A percentile compares a stretch with the other conserved stretches of the same genome.
Conservation (phyloP, 2,329 filamentous ascomycete genomes). For the Boeremia exigua region DNA sequence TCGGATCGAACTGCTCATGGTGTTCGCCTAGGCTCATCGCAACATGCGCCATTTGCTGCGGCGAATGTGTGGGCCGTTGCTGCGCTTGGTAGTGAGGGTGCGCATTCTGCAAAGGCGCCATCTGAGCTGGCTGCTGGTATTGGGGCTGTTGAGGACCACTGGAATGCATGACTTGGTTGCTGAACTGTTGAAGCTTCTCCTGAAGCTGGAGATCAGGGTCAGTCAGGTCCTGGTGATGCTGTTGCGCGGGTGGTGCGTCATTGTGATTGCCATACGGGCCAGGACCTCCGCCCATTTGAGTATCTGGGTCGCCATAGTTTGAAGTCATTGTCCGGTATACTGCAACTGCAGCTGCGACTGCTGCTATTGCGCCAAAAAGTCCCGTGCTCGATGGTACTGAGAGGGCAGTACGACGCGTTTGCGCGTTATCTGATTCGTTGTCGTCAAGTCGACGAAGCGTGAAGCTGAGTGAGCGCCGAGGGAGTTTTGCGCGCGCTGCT, state of each 20-base stretch:
- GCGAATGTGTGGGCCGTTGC: conserved; percentile 45
- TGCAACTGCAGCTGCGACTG: conserved; percentile 18
- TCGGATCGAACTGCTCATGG: conserved; percentile 43
- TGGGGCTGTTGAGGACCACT: conserved; percentile 36
- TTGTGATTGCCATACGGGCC: conserved; percentile 47
- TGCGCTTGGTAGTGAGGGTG: conserved; percentile 46
- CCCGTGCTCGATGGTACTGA: background rate
- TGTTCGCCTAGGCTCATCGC: conserved; percentile 48
- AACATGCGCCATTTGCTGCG: conserved; percentile 49
- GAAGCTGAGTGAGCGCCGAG: conserved; percentile 30
- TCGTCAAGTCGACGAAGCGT: conserved; percentile 28
- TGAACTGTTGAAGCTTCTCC: conserved; percentile 45
- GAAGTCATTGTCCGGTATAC: conserved; percentile 34
- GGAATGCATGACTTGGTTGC: conserved; percentile 42
- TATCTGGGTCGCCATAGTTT: conserved; percentile 43
- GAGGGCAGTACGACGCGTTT: conserved; percentile 10
- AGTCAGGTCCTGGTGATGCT: conserved; percentile 38
- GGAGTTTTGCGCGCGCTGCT: conserved; percentile 37
- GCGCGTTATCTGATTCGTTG: conserved; percentile 23
- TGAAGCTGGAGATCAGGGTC: conserved; percentile 44
- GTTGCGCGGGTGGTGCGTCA: conserved; percentile 42
- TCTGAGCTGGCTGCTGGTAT: conserved; percentile 35
- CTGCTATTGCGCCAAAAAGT: conserved; percentile 22
- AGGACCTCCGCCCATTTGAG: conserved; percentile 41
- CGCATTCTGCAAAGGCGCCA: conserved; percentile 35